Base-by-base conservation (phyloP, 805 yeast genomes). In the Teunomyces lycoperdinae region DNA sequence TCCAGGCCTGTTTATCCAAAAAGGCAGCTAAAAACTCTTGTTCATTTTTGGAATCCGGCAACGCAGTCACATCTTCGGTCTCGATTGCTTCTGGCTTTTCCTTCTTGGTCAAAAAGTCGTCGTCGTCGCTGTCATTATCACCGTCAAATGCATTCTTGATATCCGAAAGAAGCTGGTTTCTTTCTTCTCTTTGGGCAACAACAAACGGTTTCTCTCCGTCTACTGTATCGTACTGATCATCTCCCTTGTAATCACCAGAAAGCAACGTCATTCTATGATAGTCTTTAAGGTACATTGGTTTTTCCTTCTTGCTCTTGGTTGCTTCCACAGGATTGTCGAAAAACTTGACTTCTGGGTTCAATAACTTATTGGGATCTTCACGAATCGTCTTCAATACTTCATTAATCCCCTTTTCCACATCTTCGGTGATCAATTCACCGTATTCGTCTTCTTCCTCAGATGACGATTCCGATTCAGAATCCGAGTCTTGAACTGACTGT, bases 231-330 rank as follows among this genome's bases (percentile, higher is more conserved):
- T 76, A 79, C 14, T 79, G 81, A 1, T 76, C 83, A n/a, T 77
- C 83, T 26, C 74, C 74, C 34, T 73, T 74, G 17, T 78, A 79
- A 36, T 74, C 77, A 9, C 91, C 92, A 3, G 83, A 74, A n/a
- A 94, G 70, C 31, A 91, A 66, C 55, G 83, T 86, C 82, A 81
- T 80, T 64, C 98, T 78, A 62, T 94, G 97, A 61, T 91, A 94
- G 64, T 94, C 99, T 57, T 91, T 90, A 66, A 94, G 78, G 63
- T 85, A 89, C 48, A 94, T 74, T 8, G 98, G 97, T 61, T 87
- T 88, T 31, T 55, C 64, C 36, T 55, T 56, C 16, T 47, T 49
- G 4, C 45, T 43, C 3, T 54, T 67, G 16, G 73, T 74, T 3
- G 66, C 70, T 17, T 77, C 84, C 11, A 29, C 39, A 3, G 83